Base-by-base conservation (phyloP, 1,139 yeast species). In the Chernovozyma aurita region DNA sequence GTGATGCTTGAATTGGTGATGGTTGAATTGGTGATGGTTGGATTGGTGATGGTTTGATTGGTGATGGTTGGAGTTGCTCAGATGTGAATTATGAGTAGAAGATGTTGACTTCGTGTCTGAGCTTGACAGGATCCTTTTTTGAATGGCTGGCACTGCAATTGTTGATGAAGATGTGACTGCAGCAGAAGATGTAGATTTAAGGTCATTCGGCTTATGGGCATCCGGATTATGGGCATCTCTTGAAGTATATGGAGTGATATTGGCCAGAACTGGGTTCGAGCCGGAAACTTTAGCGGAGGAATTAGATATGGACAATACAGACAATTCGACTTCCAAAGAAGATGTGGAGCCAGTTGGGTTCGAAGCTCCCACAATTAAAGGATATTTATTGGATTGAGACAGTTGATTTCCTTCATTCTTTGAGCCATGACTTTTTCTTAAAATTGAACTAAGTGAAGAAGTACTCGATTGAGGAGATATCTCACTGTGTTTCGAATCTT, bases 401-500 rank as follows among this genome's bases (percentile, higher is more conserved):
- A 20, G 22, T 20, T 9, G 22, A 20, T 7, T 9, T 6, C 22
- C 22, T 7, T 20, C 22, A 6, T 20, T 6, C 9, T 20, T 20
- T n/a, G n/a, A n/a, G n/a, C n/a, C n/a, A 20, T 20, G 6, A 16
- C 12, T 13, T 28, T 38, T 40, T 18, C 38, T 42, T 30, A 39
- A 35, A 9, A 42, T 20, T 2, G 56, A 50, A 25, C 41, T 40
- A 21, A 47, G 32, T 3, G 55, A 48, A 28, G 45, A 40, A 11
- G 45, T 24, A 20, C 52, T 48, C 7, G 30, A 28, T 18, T 28
- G 30, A 16, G 30, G 46, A 28, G 53, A 45, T 26, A 43, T 26
- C 7, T 11, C 30, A 11, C 30, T 15, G 6, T 15, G 18, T 27
- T 45, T 36, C 3, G 52, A 44, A 33, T 42, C 46, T 28, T 50